phyloP scores from a whole-genome alignment of 2,329 filamentous ascomycete species.

The Pestalotiopsis sp. region DNA sequence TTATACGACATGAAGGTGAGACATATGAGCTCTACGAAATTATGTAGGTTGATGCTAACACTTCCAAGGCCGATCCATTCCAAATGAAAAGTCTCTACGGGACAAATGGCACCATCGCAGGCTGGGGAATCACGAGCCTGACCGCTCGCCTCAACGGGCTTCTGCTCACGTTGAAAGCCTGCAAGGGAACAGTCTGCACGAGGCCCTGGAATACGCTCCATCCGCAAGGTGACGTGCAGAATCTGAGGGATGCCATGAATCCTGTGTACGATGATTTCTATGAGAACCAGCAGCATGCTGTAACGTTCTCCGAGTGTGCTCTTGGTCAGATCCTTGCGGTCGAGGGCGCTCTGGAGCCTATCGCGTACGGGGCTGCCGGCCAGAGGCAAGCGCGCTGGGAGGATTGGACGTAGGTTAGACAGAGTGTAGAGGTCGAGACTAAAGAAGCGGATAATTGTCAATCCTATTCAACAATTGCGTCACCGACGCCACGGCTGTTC shows the following conservation, averaged over 20 bases:
- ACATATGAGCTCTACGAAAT: too few species aligned
- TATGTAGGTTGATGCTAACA: too few species aligned
- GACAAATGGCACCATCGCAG: slow-evolving; percentile 28
- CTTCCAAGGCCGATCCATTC: slow-evolving; percentile 34
- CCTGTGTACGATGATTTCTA: slow-evolving; percentile 58
- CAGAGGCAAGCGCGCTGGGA: not conserved
- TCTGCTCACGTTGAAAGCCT: slow-evolving; percentile 63
- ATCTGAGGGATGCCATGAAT: slow-evolving; percentile 52
- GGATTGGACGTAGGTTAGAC: not conserved
- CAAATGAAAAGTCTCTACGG: slow-evolving; percentile 50
- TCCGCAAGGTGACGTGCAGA: slow-evolving; percentile 53
- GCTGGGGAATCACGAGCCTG: slow-evolving; percentile 40
- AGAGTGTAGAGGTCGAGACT: not conserved
- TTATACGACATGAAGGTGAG: slow-evolving; percentile 63
- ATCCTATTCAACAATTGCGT: not conserved
- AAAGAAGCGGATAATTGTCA: not conserved
- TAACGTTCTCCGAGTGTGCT: slow-evolving; percentile 57
- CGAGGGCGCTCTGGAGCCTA: slow-evolving; percentile 44
- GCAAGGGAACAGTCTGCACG: slow-evolving; percentile 55
- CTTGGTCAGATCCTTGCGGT: slow-evolving; percentile 57
- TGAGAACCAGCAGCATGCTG: slow-evolving; percentile 42
- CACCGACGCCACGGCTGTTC: too few species aligned
- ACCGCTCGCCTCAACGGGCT: slow-evolving; percentile 51
- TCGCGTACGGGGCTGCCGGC: not conserved
- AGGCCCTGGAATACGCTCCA: slow-evolving; percentile 61